A percentile compares a stretch with the other conserved stretches of the same genome.
Conservation (phyloP, 2,329 filamentous ascomycete species). For the Colletotrichum tropicicola region DNA sequence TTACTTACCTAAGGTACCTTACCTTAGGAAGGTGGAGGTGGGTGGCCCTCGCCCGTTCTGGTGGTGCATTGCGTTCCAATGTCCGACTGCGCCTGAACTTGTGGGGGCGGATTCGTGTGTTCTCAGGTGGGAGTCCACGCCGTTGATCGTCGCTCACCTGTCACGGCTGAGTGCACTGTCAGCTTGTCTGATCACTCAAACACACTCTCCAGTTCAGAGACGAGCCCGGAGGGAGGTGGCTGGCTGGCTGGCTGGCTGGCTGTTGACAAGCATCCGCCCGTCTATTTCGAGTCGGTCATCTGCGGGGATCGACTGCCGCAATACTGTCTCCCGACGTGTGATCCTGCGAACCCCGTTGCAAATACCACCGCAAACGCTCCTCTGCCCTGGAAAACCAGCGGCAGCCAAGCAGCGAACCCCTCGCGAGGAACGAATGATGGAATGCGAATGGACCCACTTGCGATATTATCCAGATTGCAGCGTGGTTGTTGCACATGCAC, state of each 20-base stretch:
- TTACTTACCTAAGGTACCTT: no score
- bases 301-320: background rate
- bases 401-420: background rate
- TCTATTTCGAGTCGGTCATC: conserved; percentile 2
- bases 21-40: no score
- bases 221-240: no score
- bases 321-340: background rate
- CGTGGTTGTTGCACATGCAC: background rate
- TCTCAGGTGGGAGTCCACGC: conserved; percentile 24
- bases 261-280: conserved; percentile 2
- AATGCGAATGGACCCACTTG: conserved; percentile 1
- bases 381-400: background rate
- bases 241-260: no score
- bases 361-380: background rate
- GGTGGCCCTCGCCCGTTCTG: background rate
- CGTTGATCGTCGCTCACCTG: conserved; percentile 26
- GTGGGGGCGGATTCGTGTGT: conserved; percentile 19
- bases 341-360: no score
- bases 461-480: background rate
- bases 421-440: conserved; percentile 11
- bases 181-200: no score
- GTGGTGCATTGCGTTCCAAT: conserved; percentile 22
- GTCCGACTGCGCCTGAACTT: conserved; percentile 28
- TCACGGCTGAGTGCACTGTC: background rate
- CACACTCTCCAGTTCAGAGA: no score